Conservation (phyloP, 1,284 basidiomycete species). For the Ganoderma leucocontextum region DNA sequence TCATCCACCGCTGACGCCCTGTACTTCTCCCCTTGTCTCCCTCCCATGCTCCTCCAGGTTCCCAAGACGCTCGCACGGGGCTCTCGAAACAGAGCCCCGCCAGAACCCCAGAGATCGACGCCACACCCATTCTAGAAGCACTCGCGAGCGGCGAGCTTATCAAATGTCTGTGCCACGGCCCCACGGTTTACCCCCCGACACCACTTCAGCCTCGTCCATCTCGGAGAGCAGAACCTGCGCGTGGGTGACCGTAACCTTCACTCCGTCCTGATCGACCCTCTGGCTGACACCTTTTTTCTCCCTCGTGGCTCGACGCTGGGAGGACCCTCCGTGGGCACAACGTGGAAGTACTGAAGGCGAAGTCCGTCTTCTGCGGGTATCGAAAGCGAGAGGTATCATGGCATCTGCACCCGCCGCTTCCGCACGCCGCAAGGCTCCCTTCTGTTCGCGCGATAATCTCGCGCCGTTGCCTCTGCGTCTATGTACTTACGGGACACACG, state of each 20-base stretch:
- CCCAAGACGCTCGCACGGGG: neutral
- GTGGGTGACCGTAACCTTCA: neutral
- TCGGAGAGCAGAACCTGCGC: slow-evolving; percentile 1
- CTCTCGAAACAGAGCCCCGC: neutral
- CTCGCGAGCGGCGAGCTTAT: neutral
- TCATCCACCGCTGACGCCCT: neutral
- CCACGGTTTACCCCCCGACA: neutral
- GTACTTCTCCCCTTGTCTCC: neutral
- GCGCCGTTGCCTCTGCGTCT: neutral
- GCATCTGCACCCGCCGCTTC: slow-evolving; percentile 2
- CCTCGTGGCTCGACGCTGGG: neutral
- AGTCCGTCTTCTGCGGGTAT: neutral
- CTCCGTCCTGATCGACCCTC: neutral
- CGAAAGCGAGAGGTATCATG: neutral
- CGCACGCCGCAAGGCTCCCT: neutral
- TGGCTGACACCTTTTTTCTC: neutral
- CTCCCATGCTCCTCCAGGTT: neutral
- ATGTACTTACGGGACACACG: neutral
- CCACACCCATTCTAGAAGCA: neutral
- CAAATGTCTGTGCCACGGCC: neutral
- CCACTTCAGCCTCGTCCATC: neutral
- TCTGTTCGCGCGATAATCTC: neutral
- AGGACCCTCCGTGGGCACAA: neutral
- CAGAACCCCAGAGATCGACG: neutral
- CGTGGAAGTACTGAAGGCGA: neutral